phyloP scores from a whole-genome alignment of 208 protist genomes.

The Borovskyia barvae region DNA sequence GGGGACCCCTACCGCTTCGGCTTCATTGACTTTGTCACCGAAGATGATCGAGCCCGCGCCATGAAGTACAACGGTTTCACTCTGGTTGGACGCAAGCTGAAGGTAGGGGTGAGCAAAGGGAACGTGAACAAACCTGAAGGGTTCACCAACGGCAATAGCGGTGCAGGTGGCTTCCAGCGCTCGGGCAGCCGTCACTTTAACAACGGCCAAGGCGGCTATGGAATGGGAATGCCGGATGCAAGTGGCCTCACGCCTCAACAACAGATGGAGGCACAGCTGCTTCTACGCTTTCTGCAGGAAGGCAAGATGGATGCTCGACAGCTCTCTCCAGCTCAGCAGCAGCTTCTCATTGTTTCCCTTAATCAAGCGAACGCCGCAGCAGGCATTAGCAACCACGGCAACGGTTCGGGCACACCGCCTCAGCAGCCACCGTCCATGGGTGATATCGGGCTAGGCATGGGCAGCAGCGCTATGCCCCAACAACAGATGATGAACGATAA shows the following conservation, averaged over 20 bases:
- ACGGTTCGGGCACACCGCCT: background rate
- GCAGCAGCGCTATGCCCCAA: background rate
- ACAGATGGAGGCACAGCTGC: constrained; percentile 50
- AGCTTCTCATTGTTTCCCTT: constrained; percentile 24
- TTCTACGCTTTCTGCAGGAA: constrained; percentile 72
- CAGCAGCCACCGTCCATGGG: constrained; percentile 1
- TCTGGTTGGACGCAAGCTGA: constrained; percentile 71
- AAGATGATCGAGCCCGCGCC: constrained; percentile 72
- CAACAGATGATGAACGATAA: constrained; percentile 1
- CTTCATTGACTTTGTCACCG: constrained; percentile 85
- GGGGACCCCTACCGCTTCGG: constrained; percentile 83
- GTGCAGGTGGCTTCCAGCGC: background rate
- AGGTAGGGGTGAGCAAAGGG: constrained; percentile 84
- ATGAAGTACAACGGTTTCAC: constrained; percentile 89
- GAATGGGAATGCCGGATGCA: background rate
- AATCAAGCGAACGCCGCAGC: background rate
- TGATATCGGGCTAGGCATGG: constrained; percentile 4
- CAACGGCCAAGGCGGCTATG: background rate
- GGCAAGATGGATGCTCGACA: constrained; percentile 63
- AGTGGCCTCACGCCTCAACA: constrained; percentile 38
- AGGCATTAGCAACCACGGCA: background rate
- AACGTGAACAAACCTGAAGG: constrained; percentile 60
- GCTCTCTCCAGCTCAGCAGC: constrained; percentile 57
- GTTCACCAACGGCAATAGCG: constrained; percentile 22
- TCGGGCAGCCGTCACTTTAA: background rate